phyloP scores from a whole-genome alignment of 2,329 filamentous ascomycete species.

The Microdochium bolleyi region DNA sequence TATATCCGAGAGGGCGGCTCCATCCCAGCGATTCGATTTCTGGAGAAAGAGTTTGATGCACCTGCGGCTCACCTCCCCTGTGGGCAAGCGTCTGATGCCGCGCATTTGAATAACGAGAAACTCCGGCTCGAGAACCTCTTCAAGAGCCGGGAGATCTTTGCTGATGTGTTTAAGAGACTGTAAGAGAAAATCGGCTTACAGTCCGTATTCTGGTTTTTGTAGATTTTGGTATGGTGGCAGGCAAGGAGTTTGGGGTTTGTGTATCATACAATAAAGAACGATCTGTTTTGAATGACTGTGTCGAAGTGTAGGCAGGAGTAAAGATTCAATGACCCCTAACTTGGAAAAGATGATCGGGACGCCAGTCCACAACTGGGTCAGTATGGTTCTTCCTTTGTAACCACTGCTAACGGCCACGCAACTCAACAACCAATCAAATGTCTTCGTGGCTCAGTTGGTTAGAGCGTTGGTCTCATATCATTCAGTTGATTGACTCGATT shows the following conservation, averaged over 20 bases:
- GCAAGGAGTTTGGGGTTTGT: neutral
- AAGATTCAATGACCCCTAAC: too few species aligned
- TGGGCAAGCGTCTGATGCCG: conserved; percentile 87
- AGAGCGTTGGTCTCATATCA: conserved; percentile 33
- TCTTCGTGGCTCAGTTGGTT: conserved; percentile 33
- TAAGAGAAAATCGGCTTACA: conserved; percentile 12
- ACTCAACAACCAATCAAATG: conserved; percentile 3
- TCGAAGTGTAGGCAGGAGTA: too few species aligned
- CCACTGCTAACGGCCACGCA: neutral
- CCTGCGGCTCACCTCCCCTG: conserved; percentile 90
- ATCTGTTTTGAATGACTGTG: too few species aligned
- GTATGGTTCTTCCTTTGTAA: too few species aligned
- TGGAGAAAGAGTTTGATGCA: conserved; percentile 89
- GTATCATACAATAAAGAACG: too few species aligned
- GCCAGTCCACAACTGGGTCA: too few species aligned
- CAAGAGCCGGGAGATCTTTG: conserved; percentile 89
- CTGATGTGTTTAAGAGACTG: conserved; percentile 69
- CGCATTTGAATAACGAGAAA: conserved; percentile 94
- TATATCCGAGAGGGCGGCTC: conserved; percentile 95
- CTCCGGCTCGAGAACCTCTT: conserved; percentile 78
- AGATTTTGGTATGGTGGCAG: neutral
- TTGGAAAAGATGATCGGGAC: too few species aligned
- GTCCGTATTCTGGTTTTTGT: neutral
- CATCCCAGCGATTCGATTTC: conserved; percentile 86
- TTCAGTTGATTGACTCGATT: conserved; percentile 1